phyloP scores from a whole-genome alignment of 306 rosid genomes.

The Boehmeria nivea region DNA sequence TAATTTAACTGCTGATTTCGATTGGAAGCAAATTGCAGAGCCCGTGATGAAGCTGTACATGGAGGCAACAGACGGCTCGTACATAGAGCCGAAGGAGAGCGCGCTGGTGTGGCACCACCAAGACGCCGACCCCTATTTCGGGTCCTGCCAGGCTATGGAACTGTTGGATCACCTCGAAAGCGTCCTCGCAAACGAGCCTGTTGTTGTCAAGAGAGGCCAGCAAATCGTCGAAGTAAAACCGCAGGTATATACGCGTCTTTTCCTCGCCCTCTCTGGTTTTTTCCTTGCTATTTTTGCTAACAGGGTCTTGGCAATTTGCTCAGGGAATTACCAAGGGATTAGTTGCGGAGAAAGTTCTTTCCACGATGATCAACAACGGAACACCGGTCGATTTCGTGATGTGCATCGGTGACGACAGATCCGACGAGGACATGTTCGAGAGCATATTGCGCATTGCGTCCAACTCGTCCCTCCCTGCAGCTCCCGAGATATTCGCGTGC shows the following conservation, averaged over 20 bases:
- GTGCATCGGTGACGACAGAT: constrained; percentile 80
- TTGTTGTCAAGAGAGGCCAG: constrained; percentile 53
- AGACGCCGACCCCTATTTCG: constrained; percentile 52
- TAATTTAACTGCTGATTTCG: constrained; percentile 23
- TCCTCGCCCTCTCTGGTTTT: too few relatives aligned
- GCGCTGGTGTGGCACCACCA: constrained; percentile 70
- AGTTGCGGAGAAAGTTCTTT: constrained; percentile 55
- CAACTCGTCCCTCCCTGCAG: constrained; percentile 25
- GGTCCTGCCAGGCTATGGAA: constrained; percentile 63
- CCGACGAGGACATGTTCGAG: constrained; percentile 85
- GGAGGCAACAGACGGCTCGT: constrained; percentile 60
- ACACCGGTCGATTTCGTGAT: constrained; percentile 57
- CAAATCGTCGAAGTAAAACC: constrained; percentile 67
- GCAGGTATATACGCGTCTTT: constrained; percentile 31
- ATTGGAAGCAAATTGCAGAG: constrained; percentile 56
- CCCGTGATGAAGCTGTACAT: constrained; percentile 61
- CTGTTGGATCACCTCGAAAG: constrained; percentile 58
- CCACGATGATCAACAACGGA: constrained; percentile 36
- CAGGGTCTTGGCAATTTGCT: too few relatives aligned
- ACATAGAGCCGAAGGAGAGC: constrained; percentile 67
- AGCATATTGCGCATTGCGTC: constrained; percentile 50
- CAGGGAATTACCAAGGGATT: constrained; percentile 69
- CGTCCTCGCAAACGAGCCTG: constrained; percentile 63
- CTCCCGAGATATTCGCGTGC: constrained; percentile 69
- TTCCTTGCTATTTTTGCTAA: too few relatives aligned